Evolutionary conservation across 352 stramenopile species (phyloP), one percentile per base, ranked within the genome.

Genomic region (Globisporangium sylvaticum): DNA sequence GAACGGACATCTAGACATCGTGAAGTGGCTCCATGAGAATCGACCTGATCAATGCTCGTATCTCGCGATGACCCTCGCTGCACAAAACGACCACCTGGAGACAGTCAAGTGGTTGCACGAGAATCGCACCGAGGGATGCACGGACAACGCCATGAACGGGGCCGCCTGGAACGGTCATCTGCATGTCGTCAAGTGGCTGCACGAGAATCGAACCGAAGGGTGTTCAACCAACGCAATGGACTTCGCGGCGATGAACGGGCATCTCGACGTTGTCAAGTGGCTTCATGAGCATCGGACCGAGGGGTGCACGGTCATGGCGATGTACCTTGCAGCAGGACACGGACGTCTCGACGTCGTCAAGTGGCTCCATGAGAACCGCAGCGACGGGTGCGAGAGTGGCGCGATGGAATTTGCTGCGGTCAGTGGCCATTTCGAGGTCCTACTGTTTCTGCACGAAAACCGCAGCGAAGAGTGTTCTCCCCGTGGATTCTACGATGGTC

Each of bases 321-420:
- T 62, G 34, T 3, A 52, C 15, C 1, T 48, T 14, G 24, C 62
- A 25, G 55, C 29, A 56, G 24, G 18, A 37, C 24, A 24, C 3
- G 56, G 42, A 18, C 34, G 46, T 25, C 56, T 50, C 5, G 12
- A 62, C 9, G n/a, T 52, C 18, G 56, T 62, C 18, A 15, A 52
- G 56, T 62, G 56, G 56, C 34, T 62, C 0, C 56, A 62, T 32
- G n/a, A 48, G 31, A 48, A 50, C 32, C 55, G 55, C 22, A 22
- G 20, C 7, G 32, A 50, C 6, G n/a, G n/a, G 20, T 50, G 55
- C 32, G 20, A n/a, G 20, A 29, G n/a, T 10, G 7, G 9, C n/a
- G 32, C 56, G 12, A 62, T 37, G 42, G 20, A 34, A 7, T 2
- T 5, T 8, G 48, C 44, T 54, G 46, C 46, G 4, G n/a, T 9